Evolutionary conservation across 139 green algal genomes (phyloP).

Genomic region (Picocystis salinarum): DNA sequence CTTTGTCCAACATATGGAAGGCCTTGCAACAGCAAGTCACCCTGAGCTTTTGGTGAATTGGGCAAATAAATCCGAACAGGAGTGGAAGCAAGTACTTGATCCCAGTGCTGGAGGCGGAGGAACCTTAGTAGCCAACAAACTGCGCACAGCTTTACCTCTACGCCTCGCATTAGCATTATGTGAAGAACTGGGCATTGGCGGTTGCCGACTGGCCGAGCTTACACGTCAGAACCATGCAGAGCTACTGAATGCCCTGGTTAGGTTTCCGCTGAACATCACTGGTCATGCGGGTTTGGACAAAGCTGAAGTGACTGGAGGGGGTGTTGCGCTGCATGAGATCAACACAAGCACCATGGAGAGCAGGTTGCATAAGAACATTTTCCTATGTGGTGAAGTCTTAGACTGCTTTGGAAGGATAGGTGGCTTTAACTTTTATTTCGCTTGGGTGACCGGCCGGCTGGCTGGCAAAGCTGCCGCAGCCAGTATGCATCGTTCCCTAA

Average conservation of each 20-base stretch:
- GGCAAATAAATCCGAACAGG: slow-evolving; percentile 23
- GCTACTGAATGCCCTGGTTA: slow-evolving; percentile 17
- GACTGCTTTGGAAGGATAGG: slow-evolving; percentile 78
- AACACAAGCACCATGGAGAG: slow-evolving; percentile 48
- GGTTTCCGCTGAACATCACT: slow-evolving; percentile 27
- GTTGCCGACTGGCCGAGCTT: slow-evolving; percentile 13
- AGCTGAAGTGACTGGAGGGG: slow-evolving; percentile 61
- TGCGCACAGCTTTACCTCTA: slow-evolving; percentile 37
- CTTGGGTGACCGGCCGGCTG: slow-evolving; percentile 51
- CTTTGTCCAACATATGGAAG: slow-evolving; percentile 23
- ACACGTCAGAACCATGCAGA: slow-evolving; percentile 1
- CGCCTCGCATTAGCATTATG: slow-evolving; percentile 53
- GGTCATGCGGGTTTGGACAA: slow-evolving; percentile 45
- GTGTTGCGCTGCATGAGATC: slow-evolving; percentile 51
- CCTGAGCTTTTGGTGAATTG: slow-evolving; percentile 34
- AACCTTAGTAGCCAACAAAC: slow-evolving; percentile 18
- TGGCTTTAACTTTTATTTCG: slow-evolving; percentile 89
- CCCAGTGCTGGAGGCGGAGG: slow-evolving; percentile 12
- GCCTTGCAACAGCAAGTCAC: slow-evolving; percentile 2
- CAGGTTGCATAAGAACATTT: slow-evolving; percentile 18
- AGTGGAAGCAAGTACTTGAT: slow-evolving; percentile 30
- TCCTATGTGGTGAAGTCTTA: slow-evolving; percentile 64
- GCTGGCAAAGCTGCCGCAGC: too few species aligned
- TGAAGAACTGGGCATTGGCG: slow-evolving; percentile 21
- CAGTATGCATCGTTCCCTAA: too few species aligned